Conservation (phyloP, 768 basidiomycete genomes). For the Amanita molliuscula region DNA sequence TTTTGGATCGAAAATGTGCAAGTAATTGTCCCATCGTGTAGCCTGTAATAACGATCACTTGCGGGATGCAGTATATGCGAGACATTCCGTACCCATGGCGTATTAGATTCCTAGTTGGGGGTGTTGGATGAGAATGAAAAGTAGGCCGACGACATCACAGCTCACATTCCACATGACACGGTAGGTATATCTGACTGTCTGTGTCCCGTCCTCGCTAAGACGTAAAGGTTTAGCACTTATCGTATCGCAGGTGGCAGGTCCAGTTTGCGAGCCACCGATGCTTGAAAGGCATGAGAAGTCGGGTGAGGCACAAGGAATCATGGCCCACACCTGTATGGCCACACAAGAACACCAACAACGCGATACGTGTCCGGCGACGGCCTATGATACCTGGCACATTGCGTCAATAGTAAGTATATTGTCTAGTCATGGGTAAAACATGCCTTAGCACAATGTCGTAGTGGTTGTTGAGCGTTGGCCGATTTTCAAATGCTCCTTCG, state of each 20-base stretch:
- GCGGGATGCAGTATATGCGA: background rate
- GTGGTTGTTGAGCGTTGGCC: slow-evolving; percentile 82
- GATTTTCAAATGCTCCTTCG: slow-evolving; percentile 42
- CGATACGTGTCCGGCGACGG: slow-evolving; percentile 63
- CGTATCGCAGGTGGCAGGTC: slow-evolving; percentile 40
- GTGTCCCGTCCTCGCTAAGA: slow-evolving; percentile 49
- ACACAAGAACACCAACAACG: slow-evolving; percentile 91
- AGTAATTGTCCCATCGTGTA: slow-evolving; percentile 93
- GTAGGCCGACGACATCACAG: slow-evolving; percentile 3
- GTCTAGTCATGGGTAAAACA: slow-evolving; percentile 8
- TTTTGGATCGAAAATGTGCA: slow-evolving; percentile 86
- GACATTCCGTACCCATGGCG: slow-evolving; percentile 54
- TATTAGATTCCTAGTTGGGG: slow-evolving; percentile 59
- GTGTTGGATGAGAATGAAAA: background rate
- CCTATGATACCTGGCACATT: slow-evolving; percentile 58
- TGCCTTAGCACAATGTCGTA: slow-evolving; percentile 80
- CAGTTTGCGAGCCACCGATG: slow-evolving; percentile 51
- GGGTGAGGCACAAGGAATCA: background rate
- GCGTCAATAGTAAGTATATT: slow-evolving; percentile 7
- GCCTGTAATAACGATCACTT: slow-evolving; percentile 39
- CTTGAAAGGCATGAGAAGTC: slow-evolving; percentile 22
- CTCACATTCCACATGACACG: slow-evolving; percentile 79
- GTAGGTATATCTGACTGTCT: slow-evolving; percentile 78
- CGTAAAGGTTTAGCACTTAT: slow-evolving; percentile 33
- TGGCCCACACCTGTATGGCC: slow-evolving; percentile 32